These are phyloP conservation scores for Cystobasidiopsis lactophilus DNA, from an alignment of 768 basidiomycete species.

Conservation along the genomic window DNA sequence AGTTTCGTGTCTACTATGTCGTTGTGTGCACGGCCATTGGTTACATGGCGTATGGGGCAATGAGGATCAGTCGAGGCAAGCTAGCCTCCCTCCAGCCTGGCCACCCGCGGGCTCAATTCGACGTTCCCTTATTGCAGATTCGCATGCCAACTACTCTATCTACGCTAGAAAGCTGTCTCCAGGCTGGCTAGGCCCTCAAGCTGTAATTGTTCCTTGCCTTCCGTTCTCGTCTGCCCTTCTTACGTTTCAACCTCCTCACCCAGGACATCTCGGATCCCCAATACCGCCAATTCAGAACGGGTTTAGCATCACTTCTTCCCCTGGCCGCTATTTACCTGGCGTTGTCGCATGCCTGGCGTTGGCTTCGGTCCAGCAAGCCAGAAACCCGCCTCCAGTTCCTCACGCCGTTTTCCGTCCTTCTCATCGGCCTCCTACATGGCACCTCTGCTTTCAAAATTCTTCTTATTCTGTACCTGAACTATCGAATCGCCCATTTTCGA, in stretches of 20 bases:
- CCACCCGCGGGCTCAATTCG: neutral
- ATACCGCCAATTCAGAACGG: constrained; percentile 66
- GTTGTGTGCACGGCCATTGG: constrained; percentile 42
- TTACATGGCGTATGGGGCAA: constrained; percentile 53
- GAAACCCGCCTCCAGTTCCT: constrained; percentile 31
- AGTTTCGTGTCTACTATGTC: constrained; percentile 56
- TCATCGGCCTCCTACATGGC: constrained; percentile 61
- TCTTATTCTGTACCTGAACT: constrained; percentile 48
- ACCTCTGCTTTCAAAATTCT: constrained; percentile 55
- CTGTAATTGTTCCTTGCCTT: constrained; percentile 23
- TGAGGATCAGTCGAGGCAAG: constrained; percentile 52
- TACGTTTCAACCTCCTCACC: too few relatives aligned
- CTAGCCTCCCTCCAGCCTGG: too few relatives aligned
- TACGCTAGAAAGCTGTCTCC: constrained; percentile 38
- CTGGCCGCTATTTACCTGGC: constrained; percentile 37
- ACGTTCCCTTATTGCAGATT: constrained; percentile 29
- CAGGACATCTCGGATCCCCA: constrained; percentile 87
- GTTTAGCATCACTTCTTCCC: constrained; percentile 41
- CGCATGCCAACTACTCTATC: constrained; percentile 47
- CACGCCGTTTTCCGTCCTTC: constrained; percentile 24
- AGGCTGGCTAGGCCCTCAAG: constrained; percentile 62
- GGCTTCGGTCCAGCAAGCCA: constrained; percentile 21
- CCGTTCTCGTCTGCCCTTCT: neutral
- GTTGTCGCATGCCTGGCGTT: constrained; percentile 33
- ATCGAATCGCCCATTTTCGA: constrained; percentile 26